These are phyloP conservation scores for Aspergillus homomorphus DNA, from an alignment of 495 filamentous ascomycete genomes.

Conservation along the genomic window DNA sequence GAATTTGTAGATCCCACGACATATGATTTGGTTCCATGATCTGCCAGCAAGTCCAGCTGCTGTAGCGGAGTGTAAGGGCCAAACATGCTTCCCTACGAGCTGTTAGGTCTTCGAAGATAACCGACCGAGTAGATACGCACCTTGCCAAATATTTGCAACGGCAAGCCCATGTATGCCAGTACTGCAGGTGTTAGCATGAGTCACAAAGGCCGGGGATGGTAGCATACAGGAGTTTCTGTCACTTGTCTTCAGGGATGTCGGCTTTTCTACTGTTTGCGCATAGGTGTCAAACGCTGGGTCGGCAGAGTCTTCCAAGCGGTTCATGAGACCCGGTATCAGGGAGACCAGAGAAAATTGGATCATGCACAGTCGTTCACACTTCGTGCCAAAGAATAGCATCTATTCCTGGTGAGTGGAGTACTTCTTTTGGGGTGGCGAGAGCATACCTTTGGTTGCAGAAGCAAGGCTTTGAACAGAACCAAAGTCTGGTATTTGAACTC, in stretches of 20 bases:
- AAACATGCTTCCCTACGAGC: conserved; percentile 77
- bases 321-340: conserved; percentile 84
- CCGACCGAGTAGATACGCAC: conserved; percentile 36
- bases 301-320: conserved; percentile 83
- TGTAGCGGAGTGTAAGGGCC: conserved; percentile 96
- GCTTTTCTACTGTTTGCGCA: conserved; percentile 67
- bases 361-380: conserved; percentile 94
- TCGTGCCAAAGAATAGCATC: conserved; percentile 98
- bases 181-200: conserved; percentile 46
- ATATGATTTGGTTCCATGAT: conserved; percentile 93
- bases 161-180: conserved; percentile 89
- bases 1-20: conserved; percentile 97
- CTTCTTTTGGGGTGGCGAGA: background rate
- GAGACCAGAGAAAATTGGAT: conserved; percentile 96
- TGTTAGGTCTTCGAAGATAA: conserved; percentile 20
- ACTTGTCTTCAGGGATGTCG: conserved; percentile 86
- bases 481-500: conserved; percentile 92
- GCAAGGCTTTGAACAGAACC: conserved; percentile 86
- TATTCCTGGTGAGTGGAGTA: conserved; percentile 30
- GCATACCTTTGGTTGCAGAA: conserved; percentile 89
- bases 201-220: background rate
- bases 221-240: conserved; percentile 74
- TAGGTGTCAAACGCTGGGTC: conserved; percentile 86
- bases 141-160: conserved; percentile 93
- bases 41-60: conserved; percentile 90